Evolutionary conservation across 306 rosid species (phyloP), one percentile per base, ranked within the genome.

Genomic region (Dalbergia cochinchinensis): DNA sequence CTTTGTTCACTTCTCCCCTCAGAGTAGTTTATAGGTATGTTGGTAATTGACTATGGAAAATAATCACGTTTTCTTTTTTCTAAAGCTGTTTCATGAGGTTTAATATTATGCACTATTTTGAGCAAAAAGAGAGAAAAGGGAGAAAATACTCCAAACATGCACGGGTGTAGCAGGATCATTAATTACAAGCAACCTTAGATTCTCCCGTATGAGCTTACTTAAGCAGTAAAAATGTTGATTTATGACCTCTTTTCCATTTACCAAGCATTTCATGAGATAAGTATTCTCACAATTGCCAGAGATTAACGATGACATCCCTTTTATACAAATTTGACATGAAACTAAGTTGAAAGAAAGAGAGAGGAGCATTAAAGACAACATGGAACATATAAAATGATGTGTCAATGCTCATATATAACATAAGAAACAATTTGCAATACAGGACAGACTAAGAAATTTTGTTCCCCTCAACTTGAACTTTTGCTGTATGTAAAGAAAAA

Each of bases 241-340:
- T 57, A 34, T 55, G 44, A 55, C 71, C 11, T 20, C 10, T 69
- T 31, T 57, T 57, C 22, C 14, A 39, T 19, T 58, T 44, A 73
- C 55, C 55, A 34, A 64, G 53, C 53, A 76, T 34, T 54, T 73
- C 18, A 53, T 39, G 12, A 13, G 8, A 55, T 18, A 73, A 42
- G 4, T 37, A 20, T 53, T 77, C 47, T 66, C 67, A 77, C 5
- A 12, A 1, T 45, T 47, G 19, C 14, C 37, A 19, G 26, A 8
- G 14, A 51, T 65, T 53, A 65, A 51, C 35, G 14, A 76, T 64
- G 64, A 64, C 22, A 50, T 15, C 10, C n/a, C 51, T 63, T 48
- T 8, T 8, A 62, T 47, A 47, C 20, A 61, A 74, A 48, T 13
- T 61, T 33, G 34, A 16, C 62, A 48, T 41, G 3, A 12, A n/a